phyloP scores from a whole-genome alignment of 2,329 filamentous ascomycete genomes.

The Neonectria coccinea region DNA sequence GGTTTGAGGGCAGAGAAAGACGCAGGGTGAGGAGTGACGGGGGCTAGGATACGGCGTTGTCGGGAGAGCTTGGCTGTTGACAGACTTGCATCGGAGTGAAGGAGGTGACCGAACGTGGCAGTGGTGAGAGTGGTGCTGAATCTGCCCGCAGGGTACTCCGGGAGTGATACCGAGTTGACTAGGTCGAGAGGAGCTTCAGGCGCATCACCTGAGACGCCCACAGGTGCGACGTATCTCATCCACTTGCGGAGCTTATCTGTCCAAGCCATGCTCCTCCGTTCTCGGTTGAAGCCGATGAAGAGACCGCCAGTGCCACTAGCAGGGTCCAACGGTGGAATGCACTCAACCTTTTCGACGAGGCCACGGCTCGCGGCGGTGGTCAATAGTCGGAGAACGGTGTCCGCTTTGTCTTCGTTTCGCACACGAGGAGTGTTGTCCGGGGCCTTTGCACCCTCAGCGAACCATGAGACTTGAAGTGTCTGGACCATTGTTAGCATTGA shows the following conservation, averaged over 20 bases:
- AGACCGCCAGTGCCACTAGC: slow-evolving; percentile 16
- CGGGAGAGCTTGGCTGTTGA: slow-evolving; percentile 17
- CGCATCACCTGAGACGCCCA: slow-evolving; percentile 26
- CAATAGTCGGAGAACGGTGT: slow-evolving; percentile 61
- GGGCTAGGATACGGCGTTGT: slow-evolving; percentile 55
- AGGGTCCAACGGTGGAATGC: slow-evolving; percentile 30
- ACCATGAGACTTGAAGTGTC: slow-evolving; percentile 57
- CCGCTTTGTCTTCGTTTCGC: slow-evolving; percentile 55
- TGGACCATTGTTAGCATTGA: slow-evolving; percentile 34
- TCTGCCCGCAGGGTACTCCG: slow-evolving; percentile 5
- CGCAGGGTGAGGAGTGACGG: slow-evolving; percentile 61
- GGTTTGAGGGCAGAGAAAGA: slow-evolving; percentile 54
- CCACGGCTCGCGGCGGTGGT: slow-evolving; percentile 41
- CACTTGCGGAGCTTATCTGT: slow-evolving; percentile 50
- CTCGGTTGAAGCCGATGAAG: slow-evolving; percentile 46
- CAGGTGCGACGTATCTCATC: slow-evolving; percentile 45
- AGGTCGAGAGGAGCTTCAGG: slow-evolving; percentile 14
- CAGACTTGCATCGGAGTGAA: slow-evolving; percentile 49
- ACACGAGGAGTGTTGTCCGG: neutral
- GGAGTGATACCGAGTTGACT: slow-evolving; percentile 13
- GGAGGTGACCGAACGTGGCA: slow-evolving; percentile 65
- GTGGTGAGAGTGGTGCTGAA: slow-evolving; percentile 43
- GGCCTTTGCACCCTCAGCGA: slow-evolving; percentile 46
- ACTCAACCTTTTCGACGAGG: slow-evolving; percentile 33
- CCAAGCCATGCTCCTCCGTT: slow-evolving; percentile 51